A percentile compares a stretch with the other conserved stretches of the same genome.
These are phyloP conservation scores for Spathaspora sp. DNA, from an alignment of 1,139 yeast genomes.

Conservation along the genomic window DNA sequence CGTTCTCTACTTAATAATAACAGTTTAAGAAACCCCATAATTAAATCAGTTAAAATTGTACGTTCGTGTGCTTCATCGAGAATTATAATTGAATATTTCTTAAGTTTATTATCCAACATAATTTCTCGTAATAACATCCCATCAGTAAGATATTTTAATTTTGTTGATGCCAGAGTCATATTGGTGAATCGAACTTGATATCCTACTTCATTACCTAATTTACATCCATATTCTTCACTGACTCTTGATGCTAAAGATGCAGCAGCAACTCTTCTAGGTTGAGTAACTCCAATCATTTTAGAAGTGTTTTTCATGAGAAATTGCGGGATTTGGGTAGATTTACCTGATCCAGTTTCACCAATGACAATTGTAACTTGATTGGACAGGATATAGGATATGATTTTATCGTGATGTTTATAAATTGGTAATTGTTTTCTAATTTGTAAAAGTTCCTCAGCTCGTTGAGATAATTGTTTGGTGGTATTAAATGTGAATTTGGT, in stretches of 20 bases:
- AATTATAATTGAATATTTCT: constrained; percentile 71
- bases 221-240: constrained; percentile 80
- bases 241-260: constrained; percentile 92
- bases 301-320: constrained; percentile 57
- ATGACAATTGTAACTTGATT: constrained; percentile 77
- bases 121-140: constrained; percentile 95
- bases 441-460: constrained; percentile 48
- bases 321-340: constrained; percentile 96
- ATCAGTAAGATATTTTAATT: constrained; percentile 85
- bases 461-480: constrained; percentile 27
- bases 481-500: constrained; percentile 4
- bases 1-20: constrained; percentile 49
- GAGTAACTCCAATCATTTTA: constrained; percentile 83
- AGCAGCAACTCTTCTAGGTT: constrained; percentile 98
- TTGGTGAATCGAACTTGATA: constrained; percentile 83
- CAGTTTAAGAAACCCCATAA: constrained; percentile 82
- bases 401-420: constrained; percentile 64
- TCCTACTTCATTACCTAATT: constrained; percentile 83
- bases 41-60: constrained; percentile 84
- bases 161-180: constrained; percentile 46
- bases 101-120: constrained; percentile 68
- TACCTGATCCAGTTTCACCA: constrained; percentile 98
- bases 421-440: constrained; percentile 70
- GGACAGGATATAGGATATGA: constrained; percentile 52
- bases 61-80: constrained; percentile 98